Evolutionary conservation across 2,329 filamentous ascomycete species (phyloP).

Genomic region (Epichloe gansuensis): DNA sequence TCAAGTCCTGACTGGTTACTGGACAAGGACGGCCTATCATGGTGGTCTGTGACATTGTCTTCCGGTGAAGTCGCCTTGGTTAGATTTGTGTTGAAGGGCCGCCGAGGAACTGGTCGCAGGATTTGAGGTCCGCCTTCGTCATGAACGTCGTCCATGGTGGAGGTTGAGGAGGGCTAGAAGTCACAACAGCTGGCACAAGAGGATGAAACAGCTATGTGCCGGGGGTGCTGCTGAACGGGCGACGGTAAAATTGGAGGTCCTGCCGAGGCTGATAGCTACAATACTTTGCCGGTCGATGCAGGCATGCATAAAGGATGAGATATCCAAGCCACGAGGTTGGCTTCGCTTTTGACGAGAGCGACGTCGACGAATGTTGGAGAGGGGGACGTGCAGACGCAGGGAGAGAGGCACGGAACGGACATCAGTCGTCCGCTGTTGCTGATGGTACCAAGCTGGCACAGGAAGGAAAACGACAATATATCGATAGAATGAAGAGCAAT

Average conservation of each 20-base stretch:
- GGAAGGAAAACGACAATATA: background rate
- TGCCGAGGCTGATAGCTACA: no score
- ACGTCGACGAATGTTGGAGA: no score
- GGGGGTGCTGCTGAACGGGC: background rate
- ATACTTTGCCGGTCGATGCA: no score
- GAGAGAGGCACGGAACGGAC: background rate
- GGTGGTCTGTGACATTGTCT: constrained; percentile 19
- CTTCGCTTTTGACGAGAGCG: no score
- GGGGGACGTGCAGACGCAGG: background rate
- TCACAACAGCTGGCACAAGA: background rate
- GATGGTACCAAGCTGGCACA: background rate
- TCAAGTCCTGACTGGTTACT: constrained; percentile 13
- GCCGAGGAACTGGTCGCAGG: constrained; percentile 57
- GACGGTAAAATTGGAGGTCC: no score
- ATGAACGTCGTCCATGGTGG: constrained; percentile 16
- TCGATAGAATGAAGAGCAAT: background rate
- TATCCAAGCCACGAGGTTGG: no score
- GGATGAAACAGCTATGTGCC: background rate
- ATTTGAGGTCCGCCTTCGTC: constrained; percentile 37
- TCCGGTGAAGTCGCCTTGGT: constrained; percentile 32
- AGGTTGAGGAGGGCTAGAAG: background rate
- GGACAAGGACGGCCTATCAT: constrained; percentile 10
- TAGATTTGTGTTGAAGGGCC: constrained; percentile 52
- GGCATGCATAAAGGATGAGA: no score
- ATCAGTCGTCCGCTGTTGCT: background rate